These are phyloP conservation scores for Leersia perrieri DNA, from an alignment of 176 grass and related monocot species.

Conservation along the genomic window DNA sequence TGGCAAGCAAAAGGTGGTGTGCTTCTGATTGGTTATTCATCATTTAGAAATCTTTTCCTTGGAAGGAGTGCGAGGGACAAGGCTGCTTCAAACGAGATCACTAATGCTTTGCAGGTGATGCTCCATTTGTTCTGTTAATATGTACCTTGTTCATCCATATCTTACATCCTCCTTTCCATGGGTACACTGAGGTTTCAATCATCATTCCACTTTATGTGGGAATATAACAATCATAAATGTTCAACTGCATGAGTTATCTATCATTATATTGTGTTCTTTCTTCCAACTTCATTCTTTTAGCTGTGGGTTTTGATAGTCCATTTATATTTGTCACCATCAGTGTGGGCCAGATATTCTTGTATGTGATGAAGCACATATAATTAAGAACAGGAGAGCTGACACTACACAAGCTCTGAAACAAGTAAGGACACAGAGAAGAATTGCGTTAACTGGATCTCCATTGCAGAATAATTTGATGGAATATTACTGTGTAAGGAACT, in stretches of 20 bases:
- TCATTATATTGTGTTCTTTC: not conserved
- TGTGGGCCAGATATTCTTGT: conserved; percentile 95
- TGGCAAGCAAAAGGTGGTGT: conserved; percentile 88
- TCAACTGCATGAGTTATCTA: conserved; percentile 3
- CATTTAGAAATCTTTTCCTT: conserved; percentile 87
- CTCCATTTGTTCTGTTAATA: conserved; percentile 1
- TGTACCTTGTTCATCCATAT: not conserved
- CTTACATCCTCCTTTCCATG: not conserved
- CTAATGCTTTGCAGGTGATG: conserved; percentile 72
- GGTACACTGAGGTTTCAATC: conserved; percentile 12
- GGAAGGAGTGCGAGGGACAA: conserved; percentile 76
- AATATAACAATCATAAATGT: conserved; percentile 5
- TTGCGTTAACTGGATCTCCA: conserved; percentile 94
- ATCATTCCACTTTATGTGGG: not conserved
- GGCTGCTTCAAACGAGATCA: conserved; percentile 66
- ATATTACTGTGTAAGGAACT: conserved; percentile 90
- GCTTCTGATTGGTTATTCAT: conserved; percentile 92
- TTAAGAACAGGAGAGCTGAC: conserved; percentile 92
- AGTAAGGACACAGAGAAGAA: conserved; percentile 91
- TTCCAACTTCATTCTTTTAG: not conserved
- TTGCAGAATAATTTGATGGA: conserved; percentile 99
- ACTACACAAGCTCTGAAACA: conserved; percentile 90
- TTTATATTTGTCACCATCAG: conserved; percentile 40
- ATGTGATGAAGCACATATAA: conserved; percentile 99
- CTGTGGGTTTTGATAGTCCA: conserved; percentile 37